phyloP scores from a whole-genome alignment of 371 early-diverging fungal genomes.

The Dichotomocladium elegans region DNA sequence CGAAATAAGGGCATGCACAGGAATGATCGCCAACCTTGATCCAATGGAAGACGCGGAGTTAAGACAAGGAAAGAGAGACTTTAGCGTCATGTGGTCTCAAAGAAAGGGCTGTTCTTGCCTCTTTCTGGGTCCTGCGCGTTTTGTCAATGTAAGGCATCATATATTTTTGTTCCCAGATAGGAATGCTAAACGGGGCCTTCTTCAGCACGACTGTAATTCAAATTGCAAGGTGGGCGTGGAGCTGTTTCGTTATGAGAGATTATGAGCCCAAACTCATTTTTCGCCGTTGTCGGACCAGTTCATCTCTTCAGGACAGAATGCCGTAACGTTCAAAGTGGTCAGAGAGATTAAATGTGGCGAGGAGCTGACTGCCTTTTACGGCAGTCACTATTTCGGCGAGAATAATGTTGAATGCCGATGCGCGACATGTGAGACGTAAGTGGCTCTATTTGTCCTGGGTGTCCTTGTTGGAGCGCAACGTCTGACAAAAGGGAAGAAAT shows the following conservation, averaged over 20 bases:
- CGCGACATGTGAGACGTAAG: slow-evolving; percentile 77
- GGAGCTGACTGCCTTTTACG: slow-evolving; percentile 87
- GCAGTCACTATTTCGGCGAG: slow-evolving; percentile 84
- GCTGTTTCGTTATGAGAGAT: no score
- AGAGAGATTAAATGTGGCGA: slow-evolving; percentile 76
- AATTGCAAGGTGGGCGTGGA: slow-evolving; percentile 80
- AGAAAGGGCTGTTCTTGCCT: slow-evolving; percentile 70
- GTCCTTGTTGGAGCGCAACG: not conserved
- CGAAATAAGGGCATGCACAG: slow-evolving; percentile 73
- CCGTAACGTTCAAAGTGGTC: slow-evolving; percentile 77
- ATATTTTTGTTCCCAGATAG: not conserved
- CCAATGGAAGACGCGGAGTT: slow-evolving; percentile 68
- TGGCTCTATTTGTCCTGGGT: not conserved
- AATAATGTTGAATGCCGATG: slow-evolving; percentile 88
- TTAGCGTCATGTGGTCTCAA: slow-evolving; percentile 84
- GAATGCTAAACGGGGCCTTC: not conserved
- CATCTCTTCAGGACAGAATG: slow-evolving; percentile 55
- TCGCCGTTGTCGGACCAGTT: slow-evolving; percentile 50
- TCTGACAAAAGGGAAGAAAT: slow-evolving; percentile 13
- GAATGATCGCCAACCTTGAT: slow-evolving; percentile 71
- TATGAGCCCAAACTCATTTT: no score
- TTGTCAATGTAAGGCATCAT: slow-evolving; percentile 67
- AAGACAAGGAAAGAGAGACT: slow-evolving; percentile 68
- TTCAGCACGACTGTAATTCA: slow-evolving; percentile 86
- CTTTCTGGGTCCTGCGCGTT: slow-evolving; percentile 93